Base-by-base conservation (phyloP, 164 flowering plant species). In the Warburgia ugandensis region DNA sequence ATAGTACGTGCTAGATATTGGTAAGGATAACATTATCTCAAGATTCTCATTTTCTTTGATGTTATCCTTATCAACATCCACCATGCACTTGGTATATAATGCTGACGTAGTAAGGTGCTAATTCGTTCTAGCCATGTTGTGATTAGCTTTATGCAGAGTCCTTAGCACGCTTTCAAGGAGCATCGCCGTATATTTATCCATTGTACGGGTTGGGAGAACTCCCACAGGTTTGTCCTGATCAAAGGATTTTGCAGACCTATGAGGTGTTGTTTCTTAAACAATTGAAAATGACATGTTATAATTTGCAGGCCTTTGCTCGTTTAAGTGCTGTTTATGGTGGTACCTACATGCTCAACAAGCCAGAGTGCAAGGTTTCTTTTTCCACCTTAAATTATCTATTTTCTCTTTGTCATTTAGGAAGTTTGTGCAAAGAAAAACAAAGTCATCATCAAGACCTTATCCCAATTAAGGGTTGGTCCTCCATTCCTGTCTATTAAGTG, bases 321-420 rank as follows among this genome's bases (percentile, higher is more conserved):
- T 61, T 92, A 9, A 92, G 99, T 75, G 95, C 94, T 22, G 99
- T 88, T 47, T 92, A 88, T 66, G 97, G 99, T 60, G 97, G 99
- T 32, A 92, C 95, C 41, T 92, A 92, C 79, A 92, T 92, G 99
- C 95, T 92, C 37, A 86, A 75, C 84, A 92, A 88, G 81, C 95
- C 99, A 42, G 75, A 82, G 33, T 88, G 95, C 55, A 75, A 86
- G 87, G 99, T 91, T 68, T 44, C 38, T 13, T 55, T 41, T 28
- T 35, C 0, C 21, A 17, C 20, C 35, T 23, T 37, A 2, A 37
- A 14, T 14, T 37, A 8, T 37, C 17, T 12, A 37, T 37, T 37
- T 37, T 14, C 41, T 37, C 10, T 14, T 16, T 37, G 1, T 37
- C 1, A 4, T 37, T 37, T 37, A 20, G 7, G 22, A 42, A 20